These are phyloP conservation scores for Novakomyces olei DNA, from an alignment of 805 yeast species.

Conservation along the genomic window DNA sequence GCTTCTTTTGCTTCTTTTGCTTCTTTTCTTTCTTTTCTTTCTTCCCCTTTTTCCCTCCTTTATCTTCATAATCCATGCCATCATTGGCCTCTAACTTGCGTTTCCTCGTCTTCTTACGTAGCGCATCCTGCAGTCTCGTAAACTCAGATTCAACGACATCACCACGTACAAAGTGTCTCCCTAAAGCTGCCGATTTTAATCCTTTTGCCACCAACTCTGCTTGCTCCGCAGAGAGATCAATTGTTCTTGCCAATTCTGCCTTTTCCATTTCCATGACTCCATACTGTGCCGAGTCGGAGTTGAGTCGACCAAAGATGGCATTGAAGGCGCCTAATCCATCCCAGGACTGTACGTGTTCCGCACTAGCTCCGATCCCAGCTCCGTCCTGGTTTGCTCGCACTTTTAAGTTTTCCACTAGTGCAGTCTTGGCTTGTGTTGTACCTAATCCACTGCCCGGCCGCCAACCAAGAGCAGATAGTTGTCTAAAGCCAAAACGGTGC, in stretches of 20 bases:
- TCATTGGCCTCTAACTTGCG: slow-evolving; percentile 9
- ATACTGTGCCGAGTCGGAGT: slow-evolving; percentile 29
- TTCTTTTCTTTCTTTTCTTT: not conserved
- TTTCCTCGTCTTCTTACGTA: slow-evolving; percentile 5
- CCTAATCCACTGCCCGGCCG: slow-evolving; percentile 78
- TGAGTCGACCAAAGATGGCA: slow-evolving; percentile 64
- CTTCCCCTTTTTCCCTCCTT: not conserved
- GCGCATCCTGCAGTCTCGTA: too few relatives aligned
- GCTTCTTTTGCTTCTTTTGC: slow-evolving; percentile 8
- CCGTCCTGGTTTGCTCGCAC: slow-evolving; percentile 64
- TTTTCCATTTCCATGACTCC: slow-evolving; percentile 26
- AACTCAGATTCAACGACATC: slow-evolving; percentile 56
- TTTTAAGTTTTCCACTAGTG: slow-evolving; percentile 31
- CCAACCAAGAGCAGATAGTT: slow-evolving; percentile 71
- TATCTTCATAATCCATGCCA: not conserved
- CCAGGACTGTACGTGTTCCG: slow-evolving; percentile 40
- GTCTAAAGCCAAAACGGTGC: slow-evolving; percentile 64
- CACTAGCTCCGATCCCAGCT: slow-evolving; percentile 66
- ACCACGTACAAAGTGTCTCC: slow-evolving; percentile 66
- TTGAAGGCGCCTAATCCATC: slow-evolving; percentile 88
- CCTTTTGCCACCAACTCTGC: slow-evolving; percentile 16
- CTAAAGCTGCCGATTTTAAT: slow-evolving; percentile 38
- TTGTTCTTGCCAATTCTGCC: slow-evolving; percentile 26
- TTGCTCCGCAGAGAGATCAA: slow-evolving; percentile 22
- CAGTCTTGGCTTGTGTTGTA: slow-evolving; percentile 15